Conservation (phyloP, 2,329 filamentous ascomycete species). For the Hortaea werneckii region DNA sequence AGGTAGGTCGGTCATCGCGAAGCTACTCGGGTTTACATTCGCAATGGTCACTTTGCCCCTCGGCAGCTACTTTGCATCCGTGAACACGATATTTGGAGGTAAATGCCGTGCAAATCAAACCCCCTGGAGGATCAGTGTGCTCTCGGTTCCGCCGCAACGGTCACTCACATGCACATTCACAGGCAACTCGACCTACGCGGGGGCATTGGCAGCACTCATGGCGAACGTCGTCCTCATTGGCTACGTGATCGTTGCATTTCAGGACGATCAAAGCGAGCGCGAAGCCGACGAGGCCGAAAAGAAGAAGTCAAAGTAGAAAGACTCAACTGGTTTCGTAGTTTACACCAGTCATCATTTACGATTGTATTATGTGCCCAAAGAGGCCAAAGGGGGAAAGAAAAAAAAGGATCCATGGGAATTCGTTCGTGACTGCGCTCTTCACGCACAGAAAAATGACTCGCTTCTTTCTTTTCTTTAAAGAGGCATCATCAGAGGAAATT, state of each 20-base stretch:
- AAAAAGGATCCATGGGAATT: background rate
- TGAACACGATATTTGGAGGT: slow-evolving; percentile 72
- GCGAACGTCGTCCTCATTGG: slow-evolving; percentile 83
- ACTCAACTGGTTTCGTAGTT: background rate
- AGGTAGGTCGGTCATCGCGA: slow-evolving; percentile 68
- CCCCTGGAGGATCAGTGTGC: background rate
- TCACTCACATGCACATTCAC: background rate
- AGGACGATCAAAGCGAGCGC: slow-evolving; percentile 58
- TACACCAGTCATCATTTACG: background rate
- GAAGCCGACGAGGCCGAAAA: slow-evolving; percentile 35
- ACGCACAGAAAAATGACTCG: no score
- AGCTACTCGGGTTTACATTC: slow-evolving; percentile 79
- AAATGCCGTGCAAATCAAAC: slow-evolving; percentile 15
- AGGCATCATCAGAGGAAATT: no score
- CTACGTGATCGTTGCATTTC: slow-evolving; percentile 89
- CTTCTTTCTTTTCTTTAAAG: no score
- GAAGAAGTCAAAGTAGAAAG: slow-evolving; percentile 22
- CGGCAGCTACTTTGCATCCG: slow-evolving; percentile 74
- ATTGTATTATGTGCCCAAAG: background rate
- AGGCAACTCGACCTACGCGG: slow-evolving; percentile 86
- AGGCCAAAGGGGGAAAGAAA: background rate
- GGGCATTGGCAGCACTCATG: slow-evolving; percentile 73
- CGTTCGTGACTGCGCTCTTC: no score
- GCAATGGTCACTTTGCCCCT: slow-evolving; percentile 87
- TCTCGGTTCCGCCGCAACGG: background rate